Conservation (phyloP, 257 asterid species). For the Gentiana macrophylla region DNA sequence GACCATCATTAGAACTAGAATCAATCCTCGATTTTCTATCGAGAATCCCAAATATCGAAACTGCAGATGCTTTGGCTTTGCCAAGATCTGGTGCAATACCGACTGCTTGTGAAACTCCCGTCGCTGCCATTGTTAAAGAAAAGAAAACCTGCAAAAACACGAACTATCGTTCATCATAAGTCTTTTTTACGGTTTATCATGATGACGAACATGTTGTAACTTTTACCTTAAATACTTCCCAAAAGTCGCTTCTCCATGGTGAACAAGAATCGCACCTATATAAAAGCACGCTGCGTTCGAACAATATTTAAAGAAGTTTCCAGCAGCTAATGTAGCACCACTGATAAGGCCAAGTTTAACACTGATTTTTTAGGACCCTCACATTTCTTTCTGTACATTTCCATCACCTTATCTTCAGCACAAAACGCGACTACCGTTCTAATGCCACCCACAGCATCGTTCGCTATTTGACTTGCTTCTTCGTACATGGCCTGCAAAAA, state of each 20-base stretch:
- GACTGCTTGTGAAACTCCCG: constrained; percentile 57
- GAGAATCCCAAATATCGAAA: constrained; percentile 58
- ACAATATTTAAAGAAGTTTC: constrained; percentile 35
- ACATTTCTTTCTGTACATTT: constrained; percentile 52
- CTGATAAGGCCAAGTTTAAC: constrained; percentile 47
- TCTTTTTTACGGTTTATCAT: not conserved
- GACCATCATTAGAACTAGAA: constrained; percentile 51
- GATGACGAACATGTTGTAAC: not conserved
- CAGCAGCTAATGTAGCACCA: constrained; percentile 51
- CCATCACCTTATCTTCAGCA: constrained; percentile 68
- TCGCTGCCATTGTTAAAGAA: constrained; percentile 61
- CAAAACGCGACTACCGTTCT: constrained; percentile 81
- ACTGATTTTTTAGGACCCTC: constrained; percentile 48
- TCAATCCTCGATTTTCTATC: constrained; percentile 58
- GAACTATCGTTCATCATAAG: no score
- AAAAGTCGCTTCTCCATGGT: constrained; percentile 40
- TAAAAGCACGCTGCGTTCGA: constrained; percentile 61
- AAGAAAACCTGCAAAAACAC: constrained; percentile 50
- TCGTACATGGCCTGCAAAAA: constrained; percentile 57
- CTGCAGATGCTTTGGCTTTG: constrained; percentile 53
- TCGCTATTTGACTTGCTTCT: constrained; percentile 88
- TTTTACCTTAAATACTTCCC: constrained; percentile 57
- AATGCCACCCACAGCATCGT: constrained; percentile 72
- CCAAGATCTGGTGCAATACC: constrained; percentile 54
- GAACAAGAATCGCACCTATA: constrained; percentile 55